Evolutionary conservation across 2,329 filamentous ascomycete genomes (phyloP).

Genomic region (Hyphodiscus sp.): DNA sequence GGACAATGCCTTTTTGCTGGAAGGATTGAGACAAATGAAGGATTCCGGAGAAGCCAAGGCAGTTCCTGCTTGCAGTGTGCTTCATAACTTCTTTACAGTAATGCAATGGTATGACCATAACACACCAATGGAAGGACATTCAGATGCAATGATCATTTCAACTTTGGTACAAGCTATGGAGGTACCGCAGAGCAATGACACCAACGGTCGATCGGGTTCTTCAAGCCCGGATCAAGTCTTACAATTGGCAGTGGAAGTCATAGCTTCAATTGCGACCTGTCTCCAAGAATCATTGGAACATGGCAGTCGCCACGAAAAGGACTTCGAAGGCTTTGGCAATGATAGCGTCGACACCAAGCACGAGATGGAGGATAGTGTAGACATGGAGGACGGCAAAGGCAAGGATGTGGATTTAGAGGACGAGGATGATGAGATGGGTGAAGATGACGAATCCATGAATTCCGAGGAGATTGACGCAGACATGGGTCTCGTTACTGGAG

Average conservation of each 20-base stretch:
- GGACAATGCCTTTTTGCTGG: conserved; percentile 44
- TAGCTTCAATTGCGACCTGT: conserved; percentile 57
- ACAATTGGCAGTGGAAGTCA: conserved; percentile 50
- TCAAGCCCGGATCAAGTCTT: conserved; percentile 26
- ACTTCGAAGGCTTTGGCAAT: conserved; percentile 35
- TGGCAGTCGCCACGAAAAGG: conserved; percentile 34
- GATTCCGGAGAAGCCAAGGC: conserved; percentile 42
- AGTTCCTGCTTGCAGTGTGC: conserved; percentile 51
- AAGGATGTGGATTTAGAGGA: conserved; percentile 24
- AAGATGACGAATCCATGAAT: conserved; percentile 35
- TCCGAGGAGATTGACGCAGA: conserved; percentile 54
- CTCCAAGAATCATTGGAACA: conserved; percentile 46
- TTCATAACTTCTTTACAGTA: conserved; percentile 55
- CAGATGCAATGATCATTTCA: conserved; percentile 45
- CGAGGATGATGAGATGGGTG: conserved; percentile 37
- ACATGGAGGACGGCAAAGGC: conserved; percentile 3
- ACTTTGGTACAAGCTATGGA: conserved; percentile 32
- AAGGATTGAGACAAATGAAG: conserved; percentile 43
- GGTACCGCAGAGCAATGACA: conserved; percentile 14
- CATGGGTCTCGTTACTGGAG: conserved; percentile 57
- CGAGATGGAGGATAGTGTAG: background rate
- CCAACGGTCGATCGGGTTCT: conserved; percentile 15
- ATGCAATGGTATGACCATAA: conserved; percentile 47
- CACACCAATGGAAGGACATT: conserved; percentile 41
- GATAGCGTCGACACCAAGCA: background rate